These are phyloP conservation scores for Plasmodium gonderi DNA, from an alignment of 169 alveolate species.

Conservation along the genomic window DNA sequence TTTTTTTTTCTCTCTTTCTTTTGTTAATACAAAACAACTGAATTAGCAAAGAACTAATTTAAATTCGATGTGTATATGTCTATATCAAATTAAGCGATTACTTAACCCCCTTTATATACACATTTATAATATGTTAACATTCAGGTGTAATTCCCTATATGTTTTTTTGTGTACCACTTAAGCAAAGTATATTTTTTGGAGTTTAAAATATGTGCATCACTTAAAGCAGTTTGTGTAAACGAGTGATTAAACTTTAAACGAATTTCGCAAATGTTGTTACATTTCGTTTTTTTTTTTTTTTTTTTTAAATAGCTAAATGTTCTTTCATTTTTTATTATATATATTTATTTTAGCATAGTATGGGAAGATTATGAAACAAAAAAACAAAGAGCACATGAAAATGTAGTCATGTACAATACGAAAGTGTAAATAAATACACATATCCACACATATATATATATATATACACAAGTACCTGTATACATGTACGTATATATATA, in stretches of 20 bases:
- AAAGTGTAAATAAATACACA: not conserved
- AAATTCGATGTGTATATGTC: not conserved
- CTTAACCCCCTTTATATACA: not conserved
- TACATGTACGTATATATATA: not conserved
- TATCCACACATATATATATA: not conserved
- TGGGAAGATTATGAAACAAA: constrained; percentile 21
- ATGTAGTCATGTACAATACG: not conserved
- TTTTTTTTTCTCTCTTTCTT: too few relatives aligned
- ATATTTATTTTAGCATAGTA: constrained; percentile 8
- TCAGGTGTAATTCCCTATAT: too few relatives aligned
- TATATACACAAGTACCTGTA: not conserved
- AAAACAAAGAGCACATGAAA: constrained; percentile 31
- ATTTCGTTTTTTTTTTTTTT: constrained; percentile 3
- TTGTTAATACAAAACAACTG: not conserved
- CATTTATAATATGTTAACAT: too few relatives aligned
- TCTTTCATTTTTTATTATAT: not conserved
- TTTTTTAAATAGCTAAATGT: constrained; percentile 25
- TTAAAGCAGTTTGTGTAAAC: not conserved
- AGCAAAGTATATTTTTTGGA: too few relatives aligned
- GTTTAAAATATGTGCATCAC: too few relatives aligned
- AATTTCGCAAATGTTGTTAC: not conserved
- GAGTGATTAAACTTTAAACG: not conserved
- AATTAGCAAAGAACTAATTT: not conserved
- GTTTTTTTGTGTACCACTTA: too few relatives aligned
- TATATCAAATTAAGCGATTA: not conserved